Evolutionary conservation across 139 green algal genomes (phyloP).

Genomic region (Gonium pectorale): DNA sequence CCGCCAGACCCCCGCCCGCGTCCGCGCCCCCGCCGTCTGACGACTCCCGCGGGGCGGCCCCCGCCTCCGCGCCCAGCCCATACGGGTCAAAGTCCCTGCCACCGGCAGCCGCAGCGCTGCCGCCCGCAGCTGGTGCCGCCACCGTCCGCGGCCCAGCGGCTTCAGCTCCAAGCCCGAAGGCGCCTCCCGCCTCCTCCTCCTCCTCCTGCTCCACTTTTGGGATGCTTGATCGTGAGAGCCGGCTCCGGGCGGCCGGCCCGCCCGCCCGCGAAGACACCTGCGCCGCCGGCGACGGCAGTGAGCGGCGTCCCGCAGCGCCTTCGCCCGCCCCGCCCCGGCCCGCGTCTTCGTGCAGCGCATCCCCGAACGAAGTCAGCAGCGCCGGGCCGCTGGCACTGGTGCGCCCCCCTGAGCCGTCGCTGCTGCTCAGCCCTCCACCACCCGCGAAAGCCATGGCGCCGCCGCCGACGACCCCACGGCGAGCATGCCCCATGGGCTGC

Average conservation of each 20-base stretch:
- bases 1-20: neutral
- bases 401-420: neutral
- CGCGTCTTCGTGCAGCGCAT: neutral
- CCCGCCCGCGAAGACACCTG: neutral
- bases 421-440: too few relatives aligned
- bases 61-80: constrained; percentile 5
- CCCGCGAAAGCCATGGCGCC: neutral
- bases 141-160: neutral
- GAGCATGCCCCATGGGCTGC: neutral
- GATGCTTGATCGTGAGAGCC: neutral
- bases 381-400: constrained; percentile 30
- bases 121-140: neutral
- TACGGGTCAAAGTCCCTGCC: neutral
- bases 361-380: constrained; percentile 36
- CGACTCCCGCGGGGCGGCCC: neutral
- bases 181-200: neutral
- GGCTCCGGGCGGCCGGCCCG: neutral
- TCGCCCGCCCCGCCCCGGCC: neutral
- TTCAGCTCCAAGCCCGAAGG: neutral
- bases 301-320: neutral
- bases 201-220: neutral
- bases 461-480: neutral
- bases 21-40: neutral
- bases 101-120: neutral
- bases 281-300: neutral